These are phyloP conservation scores for Panicum hallii DNA, from an alignment of 202 grass and related monocot species.

Conservation along the genomic window DNA sequence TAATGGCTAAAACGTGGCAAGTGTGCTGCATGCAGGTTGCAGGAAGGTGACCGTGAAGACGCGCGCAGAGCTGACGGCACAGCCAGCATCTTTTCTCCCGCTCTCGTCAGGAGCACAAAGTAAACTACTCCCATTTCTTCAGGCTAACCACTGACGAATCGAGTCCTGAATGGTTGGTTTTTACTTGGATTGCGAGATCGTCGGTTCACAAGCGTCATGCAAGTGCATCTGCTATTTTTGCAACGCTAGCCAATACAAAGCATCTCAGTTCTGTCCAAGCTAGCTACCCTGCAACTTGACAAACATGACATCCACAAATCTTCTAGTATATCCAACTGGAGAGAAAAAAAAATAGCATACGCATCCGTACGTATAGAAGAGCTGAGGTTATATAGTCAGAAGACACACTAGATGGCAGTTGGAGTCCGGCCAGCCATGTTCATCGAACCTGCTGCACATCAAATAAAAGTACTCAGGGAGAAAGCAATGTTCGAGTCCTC, in stretches of 20 bases:
- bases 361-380: neutral
- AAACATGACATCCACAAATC: neutral
- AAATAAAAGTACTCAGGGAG: neutral
- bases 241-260: neutral
- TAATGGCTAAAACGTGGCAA: neutral
- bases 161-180: neutral
- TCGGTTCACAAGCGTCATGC: neutral
- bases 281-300: neutral
- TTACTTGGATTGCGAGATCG: neutral
- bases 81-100: neutral
- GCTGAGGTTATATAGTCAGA: neutral
- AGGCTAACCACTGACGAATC: neutral
- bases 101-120: neutral
- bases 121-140: neutral
- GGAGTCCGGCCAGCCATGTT: neutral
- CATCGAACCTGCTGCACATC: neutral
- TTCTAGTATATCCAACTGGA: neutral
- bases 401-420: neutral
- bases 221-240: neutral
- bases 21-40: neutral
- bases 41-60: neutral
- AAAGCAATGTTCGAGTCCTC: constrained; percentile 16
- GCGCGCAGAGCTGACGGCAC: neutral
- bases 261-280: neutral
- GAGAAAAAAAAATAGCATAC: neutral